Evolutionary conservation across 1,284 basidiomycete genomes (phyloP).

Genomic region (Bothia castanella): DNA sequence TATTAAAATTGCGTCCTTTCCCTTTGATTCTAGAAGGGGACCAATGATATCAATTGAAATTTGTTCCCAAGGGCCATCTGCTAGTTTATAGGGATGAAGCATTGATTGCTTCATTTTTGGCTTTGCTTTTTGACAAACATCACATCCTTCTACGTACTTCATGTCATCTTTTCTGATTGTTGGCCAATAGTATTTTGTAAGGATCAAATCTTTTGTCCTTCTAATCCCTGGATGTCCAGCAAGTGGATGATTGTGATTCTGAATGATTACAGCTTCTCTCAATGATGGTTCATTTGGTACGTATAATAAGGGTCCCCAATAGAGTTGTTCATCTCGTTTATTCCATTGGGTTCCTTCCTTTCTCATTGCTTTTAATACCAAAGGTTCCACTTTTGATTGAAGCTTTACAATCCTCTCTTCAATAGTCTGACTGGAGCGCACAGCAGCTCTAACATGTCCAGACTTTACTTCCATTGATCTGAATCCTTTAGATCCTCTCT

Average conservation of each 20-base stretch:
- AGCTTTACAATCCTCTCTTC: too few relatives aligned
- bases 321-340: too few relatives aligned
- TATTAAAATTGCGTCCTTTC: slow-evolving; percentile 37
- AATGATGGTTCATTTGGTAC: not conserved
- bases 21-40: slow-evolving; percentile 9
- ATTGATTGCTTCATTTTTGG: not conserved
- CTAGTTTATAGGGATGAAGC: not conserved
- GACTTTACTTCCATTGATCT: too few relatives aligned
- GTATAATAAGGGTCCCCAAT: too few relatives aligned
- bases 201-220: not conserved
- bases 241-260: not conserved
- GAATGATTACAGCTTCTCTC: not conserved
- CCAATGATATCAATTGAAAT: slow-evolving; percentile 3
- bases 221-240: not conserved
- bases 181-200: slow-evolving; percentile 3
- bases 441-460: too few relatives aligned
- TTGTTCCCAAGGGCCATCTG: not conserved
- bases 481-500: too few relatives aligned
- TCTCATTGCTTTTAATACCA: not conserved
- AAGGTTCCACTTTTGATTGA: too few relatives aligned
- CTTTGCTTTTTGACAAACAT: not conserved
- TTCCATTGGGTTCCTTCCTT: too few relatives aligned
- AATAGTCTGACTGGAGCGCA: too few relatives aligned
- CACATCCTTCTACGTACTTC: not conserved
- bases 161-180: not conserved